Conservation (phyloP, 345 rosid species). For the Melastoma malabathricum region DNA sequence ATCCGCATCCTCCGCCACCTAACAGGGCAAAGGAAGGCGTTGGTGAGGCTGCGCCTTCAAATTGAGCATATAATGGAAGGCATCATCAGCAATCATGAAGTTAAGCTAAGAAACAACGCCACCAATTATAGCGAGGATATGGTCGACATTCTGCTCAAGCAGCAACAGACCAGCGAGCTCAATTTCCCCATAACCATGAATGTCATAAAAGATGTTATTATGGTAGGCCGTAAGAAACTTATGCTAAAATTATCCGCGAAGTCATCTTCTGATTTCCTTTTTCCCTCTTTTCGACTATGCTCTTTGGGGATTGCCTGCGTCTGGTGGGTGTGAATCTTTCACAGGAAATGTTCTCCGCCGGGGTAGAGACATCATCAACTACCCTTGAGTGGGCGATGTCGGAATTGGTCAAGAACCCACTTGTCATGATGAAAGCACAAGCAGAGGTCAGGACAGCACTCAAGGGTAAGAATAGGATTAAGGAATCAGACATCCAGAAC, state of each 20-base stretch:
- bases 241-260: too few species aligned
- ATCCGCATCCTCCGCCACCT: too few species aligned
- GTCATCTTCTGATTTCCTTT: too few species aligned
- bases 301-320: too few species aligned
- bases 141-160: constrained; percentile 19
- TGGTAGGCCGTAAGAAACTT: too few species aligned
- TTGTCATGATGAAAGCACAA: constrained; percentile 10
- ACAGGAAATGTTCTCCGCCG: constrained; percentile 12
- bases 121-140: constrained; percentile 17
- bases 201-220: constrained; percentile 14
- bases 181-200: constrained; percentile 12
- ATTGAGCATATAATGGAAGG: too few species aligned
- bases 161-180: constrained; percentile 8
- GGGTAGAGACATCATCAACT: constrained; percentile 8
- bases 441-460: constrained; percentile 4
- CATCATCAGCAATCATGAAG: too few species aligned
- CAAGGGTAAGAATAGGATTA: background rate
- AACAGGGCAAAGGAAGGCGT: too few species aligned
- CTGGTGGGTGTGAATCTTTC: too few species aligned
- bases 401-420: constrained; percentile 8
- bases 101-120: too few species aligned
- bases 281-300: too few species aligned
- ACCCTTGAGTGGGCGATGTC: constrained; percentile 14
- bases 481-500: constrained; percentile 6
- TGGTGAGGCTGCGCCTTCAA: too few species aligned